Conservation (phyloP, 1,139 yeast genomes). For the Meyerozyma athensensis region DNA sequence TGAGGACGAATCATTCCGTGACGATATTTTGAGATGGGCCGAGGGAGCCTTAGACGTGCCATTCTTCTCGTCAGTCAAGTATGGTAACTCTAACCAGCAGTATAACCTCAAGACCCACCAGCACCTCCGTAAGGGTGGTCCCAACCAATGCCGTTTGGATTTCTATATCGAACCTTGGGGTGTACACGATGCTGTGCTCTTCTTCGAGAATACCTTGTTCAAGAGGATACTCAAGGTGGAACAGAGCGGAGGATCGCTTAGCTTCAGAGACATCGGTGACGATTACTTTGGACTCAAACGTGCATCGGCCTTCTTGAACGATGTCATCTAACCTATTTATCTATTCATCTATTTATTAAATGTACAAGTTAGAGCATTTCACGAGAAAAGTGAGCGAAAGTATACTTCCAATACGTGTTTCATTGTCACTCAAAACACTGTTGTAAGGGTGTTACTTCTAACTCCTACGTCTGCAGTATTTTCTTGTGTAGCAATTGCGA, state of each 20-base stretch:
- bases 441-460: neutral
- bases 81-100: slow-evolving; percentile 24
- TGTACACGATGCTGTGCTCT: slow-evolving; percentile 34
- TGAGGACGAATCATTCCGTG: slow-evolving; percentile 43
- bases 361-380: no score
- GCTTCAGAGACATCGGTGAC: slow-evolving; percentile 6
- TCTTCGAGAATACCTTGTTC: slow-evolving; percentile 24
- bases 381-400: no score
- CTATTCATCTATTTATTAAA: no score
- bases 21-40: slow-evolving; percentile 36
- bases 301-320: slow-evolving; percentile 9
- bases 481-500: no score
- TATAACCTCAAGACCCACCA: slow-evolving; percentile 17
- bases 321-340: neutral
- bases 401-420: no score
- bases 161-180: slow-evolving; percentile 42
- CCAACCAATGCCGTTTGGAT: slow-evolving; percentile 14
- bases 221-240: slow-evolving; percentile 1
- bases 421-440: no score
- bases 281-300: slow-evolving; percentile 10
- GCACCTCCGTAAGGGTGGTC: slow-evolving; percentile 13
- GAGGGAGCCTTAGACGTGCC: slow-evolving; percentile 29
- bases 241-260: slow-evolving; percentile 6
- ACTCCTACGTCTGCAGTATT: neutral
- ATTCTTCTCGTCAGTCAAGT: slow-evolving; percentile 15